Conservation (phyloP, 805 yeast species). For the Saccharomycopsis malanga region DNA sequence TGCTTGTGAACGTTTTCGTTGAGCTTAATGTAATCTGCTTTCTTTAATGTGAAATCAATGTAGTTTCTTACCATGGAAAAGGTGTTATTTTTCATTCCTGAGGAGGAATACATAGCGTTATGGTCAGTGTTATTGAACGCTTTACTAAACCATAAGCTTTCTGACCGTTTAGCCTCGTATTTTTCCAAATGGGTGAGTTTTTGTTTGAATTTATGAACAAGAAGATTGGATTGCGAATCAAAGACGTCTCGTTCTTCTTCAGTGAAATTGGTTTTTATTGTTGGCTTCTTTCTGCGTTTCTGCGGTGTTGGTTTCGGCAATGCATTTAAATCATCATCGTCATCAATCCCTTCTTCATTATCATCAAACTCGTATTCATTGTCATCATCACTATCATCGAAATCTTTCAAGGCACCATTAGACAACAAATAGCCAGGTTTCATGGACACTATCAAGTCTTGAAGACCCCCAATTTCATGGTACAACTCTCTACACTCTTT, state of each 20-base stretch:
- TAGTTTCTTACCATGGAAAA: slow-evolving; percentile 11
- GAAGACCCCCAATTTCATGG: slow-evolving; percentile 11
- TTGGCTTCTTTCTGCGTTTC: background rate
- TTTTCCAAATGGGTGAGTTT: slow-evolving; percentile 19
- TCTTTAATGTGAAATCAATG: slow-evolving; percentile 11
- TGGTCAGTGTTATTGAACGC: slow-evolving; percentile 3
- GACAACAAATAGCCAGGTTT: slow-evolving; percentile 19
- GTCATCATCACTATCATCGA: slow-evolving; percentile 11
- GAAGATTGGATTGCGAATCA: slow-evolving; percentile 15
- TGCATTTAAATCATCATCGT: slow-evolving; percentile 2
- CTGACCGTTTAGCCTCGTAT: slow-evolving; percentile 16
- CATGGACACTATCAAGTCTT: slow-evolving; percentile 5
- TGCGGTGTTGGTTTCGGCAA: background rate
- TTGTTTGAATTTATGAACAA: slow-evolving; percentile 16
- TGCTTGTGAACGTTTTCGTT: slow-evolving; percentile 14
- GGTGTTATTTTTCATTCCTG: background rate
- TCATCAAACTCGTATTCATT: slow-evolving; percentile 4
- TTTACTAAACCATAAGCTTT: slow-evolving; percentile 17
- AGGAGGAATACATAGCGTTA: background rate
- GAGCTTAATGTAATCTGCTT: slow-evolving; percentile 6
- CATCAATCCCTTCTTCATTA: slow-evolving; percentile 6
- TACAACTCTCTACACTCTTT: slow-evolving; percentile 16
- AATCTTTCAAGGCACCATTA: slow-evolving; percentile 1
- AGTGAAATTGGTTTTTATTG: slow-evolving; percentile 1
- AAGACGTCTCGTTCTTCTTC: slow-evolving; percentile 21